Percentiles rank a stretch among this genome's conserved stretches.
These are phyloP conservation scores for Barnettozyma californica DNA, from an alignment of 805 yeast species.

Conservation along the genomic window DNA sequence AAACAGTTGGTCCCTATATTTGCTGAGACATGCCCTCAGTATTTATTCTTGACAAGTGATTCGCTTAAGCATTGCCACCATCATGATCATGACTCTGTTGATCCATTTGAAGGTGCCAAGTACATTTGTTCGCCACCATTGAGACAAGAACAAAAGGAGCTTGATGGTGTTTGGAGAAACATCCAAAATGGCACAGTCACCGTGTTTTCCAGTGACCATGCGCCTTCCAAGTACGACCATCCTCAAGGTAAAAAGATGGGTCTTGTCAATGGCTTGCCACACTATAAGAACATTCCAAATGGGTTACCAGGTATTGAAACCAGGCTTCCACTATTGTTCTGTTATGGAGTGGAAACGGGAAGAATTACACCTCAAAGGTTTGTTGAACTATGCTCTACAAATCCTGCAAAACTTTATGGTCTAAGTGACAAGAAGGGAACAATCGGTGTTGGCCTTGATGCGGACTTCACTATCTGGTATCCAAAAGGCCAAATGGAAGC, in stretches of 20 bases:
- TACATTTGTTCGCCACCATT: constrained; percentile 47
- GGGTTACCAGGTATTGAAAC: constrained; percentile 48
- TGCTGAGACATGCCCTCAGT: constrained; percentile 50
- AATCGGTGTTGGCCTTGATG: constrained; percentile 42
- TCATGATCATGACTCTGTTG: constrained; percentile 23
- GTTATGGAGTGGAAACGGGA: constrained; percentile 39
- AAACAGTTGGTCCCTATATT: constrained; percentile 35
- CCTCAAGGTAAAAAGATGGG: constrained; percentile 40
- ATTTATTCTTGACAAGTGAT: constrained; percentile 38
- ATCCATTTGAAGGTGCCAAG: constrained; percentile 42
- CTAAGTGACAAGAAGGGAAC: constrained; percentile 36
- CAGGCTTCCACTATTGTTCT: constrained; percentile 37
- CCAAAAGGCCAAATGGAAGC: constrained; percentile 30
- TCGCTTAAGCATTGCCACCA: constrained; percentile 27
- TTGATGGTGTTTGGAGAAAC: constrained; percentile 41
- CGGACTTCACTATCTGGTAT: constrained; percentile 45
- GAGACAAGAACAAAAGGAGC: constrained; percentile 34
- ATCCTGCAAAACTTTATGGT: constrained; percentile 44
- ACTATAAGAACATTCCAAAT: constrained; percentile 41
- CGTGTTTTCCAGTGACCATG: constrained; percentile 41
- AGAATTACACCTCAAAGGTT: constrained; percentile 36
- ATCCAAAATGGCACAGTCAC: constrained; percentile 44
- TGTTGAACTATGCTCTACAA: constrained; percentile 40
- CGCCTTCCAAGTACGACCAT: constrained; percentile 39
- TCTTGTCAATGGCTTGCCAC: constrained; percentile 33